Base-by-base conservation (phyloP, 768 basidiomycete genomes). In the Kwoniella botswanensis region DNA sequence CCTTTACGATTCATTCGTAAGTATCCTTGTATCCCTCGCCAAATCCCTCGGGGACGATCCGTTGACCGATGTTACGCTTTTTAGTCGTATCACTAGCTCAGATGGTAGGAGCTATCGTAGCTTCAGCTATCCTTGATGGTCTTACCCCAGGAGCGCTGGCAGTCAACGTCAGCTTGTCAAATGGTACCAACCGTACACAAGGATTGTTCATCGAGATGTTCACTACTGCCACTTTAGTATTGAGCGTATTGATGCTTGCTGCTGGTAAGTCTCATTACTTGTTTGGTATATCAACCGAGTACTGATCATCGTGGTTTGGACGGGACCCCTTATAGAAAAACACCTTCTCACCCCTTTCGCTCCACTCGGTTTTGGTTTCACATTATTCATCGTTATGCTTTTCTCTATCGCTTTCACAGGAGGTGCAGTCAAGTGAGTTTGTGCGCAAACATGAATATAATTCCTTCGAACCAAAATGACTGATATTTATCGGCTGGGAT, bases 121-220 rank as follows among this genome's bases (percentile, higher is more conserved):
- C 79, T 44, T 65, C 75, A 53, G 82, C 82, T 2, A 74, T 82
- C 22, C 59, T 82, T n/a, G 73, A 78, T 58, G 82, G 71, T 26
- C 70, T 82, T 22, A 81, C 79, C 6, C 82, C 82, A 10, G 79
- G 79, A 9, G 44, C 57, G 29, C 55, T 81, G 52, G 59, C 65
- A 2, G 76, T 76, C 29, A 62, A 58, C 41, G 75, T 76, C 21
- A 60, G 68, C 26, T 70, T 82, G 11, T 74, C 72, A 17, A 61
- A 68, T 56, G 79, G 79, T 0, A 79, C 82, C 0, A 79, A 57
- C 52, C 55, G 65, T 7, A 72, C 78, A 11, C 76, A 81, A 62
- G 82, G 79, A 10, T 64, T 82, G 4, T 82, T 82, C 70, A 82
- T 82, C 69, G 82, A 82, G 60, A 80, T 80, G 79, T 82, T 82